Percentiles rank a stretch among this genome's conserved stretches.
phyloP scores from a whole-genome alignment of 164 flowering plant genomes.

The Aristolochia fimbriata region DNA sequence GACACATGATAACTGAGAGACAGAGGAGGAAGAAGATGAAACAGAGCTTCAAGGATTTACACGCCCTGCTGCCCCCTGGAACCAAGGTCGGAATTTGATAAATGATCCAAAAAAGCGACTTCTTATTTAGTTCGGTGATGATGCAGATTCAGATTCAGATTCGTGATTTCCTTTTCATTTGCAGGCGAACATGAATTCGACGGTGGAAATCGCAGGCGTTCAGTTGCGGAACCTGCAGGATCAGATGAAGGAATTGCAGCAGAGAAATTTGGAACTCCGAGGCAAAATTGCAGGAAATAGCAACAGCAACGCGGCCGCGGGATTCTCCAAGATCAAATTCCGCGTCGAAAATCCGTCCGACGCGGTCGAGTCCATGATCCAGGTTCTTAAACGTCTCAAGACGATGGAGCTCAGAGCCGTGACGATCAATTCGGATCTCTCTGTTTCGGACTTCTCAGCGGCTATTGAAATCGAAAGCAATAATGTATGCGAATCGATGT shows the following conservation, averaged over 20 bases:
- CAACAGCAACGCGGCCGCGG: neutral
- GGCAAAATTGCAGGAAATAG: constrained; percentile 1
- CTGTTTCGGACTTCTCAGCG: constrained; percentile 19
- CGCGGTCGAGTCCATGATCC: constrained; percentile 33
- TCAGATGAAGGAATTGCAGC: constrained; percentile 20
- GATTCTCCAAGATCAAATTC: constrained; percentile 13
- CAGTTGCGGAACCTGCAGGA: constrained; percentile 20
- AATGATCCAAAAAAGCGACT: no score
- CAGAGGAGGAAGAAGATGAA: constrained; percentile 41
- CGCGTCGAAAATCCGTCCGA: constrained; percentile 21
- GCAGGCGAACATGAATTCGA: constrained; percentile 41
- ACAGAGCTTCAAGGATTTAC: constrained; percentile 27
- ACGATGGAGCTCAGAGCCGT: constrained; percentile 14
- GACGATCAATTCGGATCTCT: constrained; percentile 21
- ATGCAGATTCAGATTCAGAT: no score
- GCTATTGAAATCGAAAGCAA: constrained; percentile 20
- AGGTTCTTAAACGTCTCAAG: constrained; percentile 30
- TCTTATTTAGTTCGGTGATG: no score
- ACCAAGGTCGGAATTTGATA: constrained; percentile 29
- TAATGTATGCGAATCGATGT: constrained; percentile 10
- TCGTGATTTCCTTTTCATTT: neutral
- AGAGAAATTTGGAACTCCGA: constrained; percentile 20
- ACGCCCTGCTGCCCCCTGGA: constrained; percentile 31
- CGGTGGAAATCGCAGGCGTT: constrained; percentile 18
- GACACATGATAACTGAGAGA: constrained; percentile 47